Conservation (phyloP, 75 land plant species). For the Cunninghamia lanceolata region DNA sequence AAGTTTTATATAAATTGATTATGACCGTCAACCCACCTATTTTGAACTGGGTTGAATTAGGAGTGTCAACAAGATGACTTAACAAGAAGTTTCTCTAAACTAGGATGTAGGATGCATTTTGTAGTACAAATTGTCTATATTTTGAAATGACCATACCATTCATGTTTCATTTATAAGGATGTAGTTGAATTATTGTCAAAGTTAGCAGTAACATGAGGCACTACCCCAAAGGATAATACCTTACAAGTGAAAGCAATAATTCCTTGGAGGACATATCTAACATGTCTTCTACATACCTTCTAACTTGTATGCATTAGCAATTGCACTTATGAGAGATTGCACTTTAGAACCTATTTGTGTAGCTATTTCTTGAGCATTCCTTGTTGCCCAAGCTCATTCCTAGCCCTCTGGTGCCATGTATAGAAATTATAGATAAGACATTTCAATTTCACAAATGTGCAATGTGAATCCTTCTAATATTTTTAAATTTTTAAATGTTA, state of each 20-base stretch:
- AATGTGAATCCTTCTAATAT: background rate
- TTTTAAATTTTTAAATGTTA: background rate
- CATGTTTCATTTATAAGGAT: too few species aligned
- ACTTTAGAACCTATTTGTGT: background rate
- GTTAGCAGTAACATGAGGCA: too few species aligned
- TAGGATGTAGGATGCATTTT: too few species aligned
- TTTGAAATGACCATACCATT: too few species aligned
- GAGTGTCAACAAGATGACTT: too few species aligned
- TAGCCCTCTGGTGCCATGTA: background rate
- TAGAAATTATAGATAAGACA: background rate
- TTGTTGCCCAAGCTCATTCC: background rate
- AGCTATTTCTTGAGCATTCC: background rate
- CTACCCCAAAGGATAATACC: background rate
- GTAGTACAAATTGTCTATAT: too few species aligned
- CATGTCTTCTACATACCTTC: background rate
- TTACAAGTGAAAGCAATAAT: background rate
- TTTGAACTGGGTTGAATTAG: too few species aligned
- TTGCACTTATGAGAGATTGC: background rate
- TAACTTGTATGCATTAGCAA: background rate
- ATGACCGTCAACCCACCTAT: background rate
- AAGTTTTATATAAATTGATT: background rate
- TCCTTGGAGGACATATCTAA: background rate
- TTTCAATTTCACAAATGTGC: background rate
- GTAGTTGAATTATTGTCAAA: too few species aligned
- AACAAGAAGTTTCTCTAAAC: too few species aligned